Conservation (phyloP, 257 asterid genomes). For the Forsythia suspensa region DNA sequence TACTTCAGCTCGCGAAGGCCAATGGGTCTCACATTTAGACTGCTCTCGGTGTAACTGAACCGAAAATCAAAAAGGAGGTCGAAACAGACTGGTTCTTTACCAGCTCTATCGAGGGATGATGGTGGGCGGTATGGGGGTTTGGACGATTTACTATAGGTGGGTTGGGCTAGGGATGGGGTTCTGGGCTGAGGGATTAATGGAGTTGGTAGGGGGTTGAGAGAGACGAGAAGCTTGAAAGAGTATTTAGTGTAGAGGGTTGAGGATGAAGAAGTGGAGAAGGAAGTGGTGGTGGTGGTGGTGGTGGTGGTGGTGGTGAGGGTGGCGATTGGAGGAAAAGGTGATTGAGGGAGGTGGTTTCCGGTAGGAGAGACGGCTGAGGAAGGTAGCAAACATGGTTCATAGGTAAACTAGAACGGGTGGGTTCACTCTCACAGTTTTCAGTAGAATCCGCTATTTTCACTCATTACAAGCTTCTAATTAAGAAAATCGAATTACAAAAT, state of each 20-base stretch:
- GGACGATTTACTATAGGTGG: too few species aligned
- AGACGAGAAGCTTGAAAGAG: slow-evolving; percentile 33
- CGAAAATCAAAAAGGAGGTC: slow-evolving; percentile 47
- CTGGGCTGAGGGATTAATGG: neutral
- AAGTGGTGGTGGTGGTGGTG: neutral
- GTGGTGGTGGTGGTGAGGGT: neutral
- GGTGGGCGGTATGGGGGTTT: too few species aligned
- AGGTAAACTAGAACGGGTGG: too few species aligned
- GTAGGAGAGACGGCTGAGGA: slow-evolving; percentile 16
- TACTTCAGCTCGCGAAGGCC: too few species aligned
- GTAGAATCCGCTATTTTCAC: too few species aligned
- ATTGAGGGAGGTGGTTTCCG: slow-evolving; percentile 7
- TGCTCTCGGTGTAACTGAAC: slow-evolving; percentile 49
- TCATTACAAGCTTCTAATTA: too few species aligned
- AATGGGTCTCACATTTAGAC: slow-evolving; percentile 6
- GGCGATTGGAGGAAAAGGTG: slow-evolving; percentile 7
- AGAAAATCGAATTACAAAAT: too few species aligned
- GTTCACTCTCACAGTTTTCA: too few species aligned
- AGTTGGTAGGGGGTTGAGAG: slow-evolving; percentile 29
- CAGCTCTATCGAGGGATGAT: too few species aligned
- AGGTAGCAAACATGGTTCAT: too few species aligned
- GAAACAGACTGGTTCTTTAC: slow-evolving; percentile 10
- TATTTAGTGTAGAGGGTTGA: neutral
- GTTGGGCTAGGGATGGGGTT: slow-evolving; percentile 7
- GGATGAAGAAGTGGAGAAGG: neutral